phyloP scores from a whole-genome alignment of 2,329 filamentous ascomycete genomes.

The Dissoconium aciculare region DNA sequence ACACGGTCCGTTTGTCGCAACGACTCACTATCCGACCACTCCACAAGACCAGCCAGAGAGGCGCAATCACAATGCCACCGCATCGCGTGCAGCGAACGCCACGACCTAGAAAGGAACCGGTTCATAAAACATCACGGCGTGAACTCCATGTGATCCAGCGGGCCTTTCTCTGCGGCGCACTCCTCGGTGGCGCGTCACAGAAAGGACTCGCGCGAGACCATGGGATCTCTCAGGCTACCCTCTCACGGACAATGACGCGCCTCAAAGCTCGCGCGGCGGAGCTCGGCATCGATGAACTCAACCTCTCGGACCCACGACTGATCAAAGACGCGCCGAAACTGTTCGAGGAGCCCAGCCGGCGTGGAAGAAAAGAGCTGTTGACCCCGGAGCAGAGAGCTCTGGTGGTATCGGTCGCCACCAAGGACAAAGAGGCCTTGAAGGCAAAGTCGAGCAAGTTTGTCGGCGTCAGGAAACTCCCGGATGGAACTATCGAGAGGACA shows the following conservation, averaged over 20 bases:
- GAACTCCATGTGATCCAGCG: neutral
- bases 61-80: neutral
- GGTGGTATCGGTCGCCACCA: neutral
- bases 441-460: conserved; percentile 1
- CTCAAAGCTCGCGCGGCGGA: conserved; percentile 1
- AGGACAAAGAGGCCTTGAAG: neutral
- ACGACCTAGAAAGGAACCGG: neutral
- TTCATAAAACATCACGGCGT: neutral
- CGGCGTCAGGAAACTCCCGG: neutral
- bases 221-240: neutral
- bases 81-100: neutral
- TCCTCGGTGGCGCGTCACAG: neutral
- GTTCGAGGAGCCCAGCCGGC: neutral
- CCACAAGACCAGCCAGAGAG: too few relatives aligned
- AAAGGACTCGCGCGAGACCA: neutral
- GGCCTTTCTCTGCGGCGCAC: neutral
- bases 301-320: neutral
- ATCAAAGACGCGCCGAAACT: neutral
- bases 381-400: neutral
- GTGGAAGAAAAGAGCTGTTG: conserved; percentile 1
- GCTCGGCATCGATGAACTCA: neutral
- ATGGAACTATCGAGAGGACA: conserved; percentile 1
- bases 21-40: too few relatives aligned
- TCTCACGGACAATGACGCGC: neutral
- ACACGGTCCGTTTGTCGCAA: too few relatives aligned